phyloP scores from a whole-genome alignment of 2,329 filamentous ascomycete species.

The Aspergillus sp. region DNA sequence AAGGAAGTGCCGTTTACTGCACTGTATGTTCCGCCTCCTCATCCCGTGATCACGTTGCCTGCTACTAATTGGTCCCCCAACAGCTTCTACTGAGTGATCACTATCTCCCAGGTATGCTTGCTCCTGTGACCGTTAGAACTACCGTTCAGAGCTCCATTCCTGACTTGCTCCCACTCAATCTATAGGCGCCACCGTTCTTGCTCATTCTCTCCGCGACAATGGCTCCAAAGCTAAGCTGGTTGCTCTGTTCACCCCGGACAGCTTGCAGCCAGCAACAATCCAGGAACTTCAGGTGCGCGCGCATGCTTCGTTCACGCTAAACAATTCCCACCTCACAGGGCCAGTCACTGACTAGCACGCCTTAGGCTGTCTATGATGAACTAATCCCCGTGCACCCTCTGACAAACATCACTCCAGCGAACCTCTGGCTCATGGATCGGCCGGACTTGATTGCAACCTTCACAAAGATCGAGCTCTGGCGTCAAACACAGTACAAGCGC shows the following conservation, averaged over 20 bases:
- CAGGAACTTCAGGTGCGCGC: slow-evolving; percentile 69
- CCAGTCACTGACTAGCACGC: slow-evolving; percentile 25
- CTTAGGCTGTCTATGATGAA: slow-evolving; percentile 79
- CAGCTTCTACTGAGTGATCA: slow-evolving; percentile 90
- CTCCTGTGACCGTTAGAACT: not conserved
- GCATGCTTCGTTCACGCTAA: slow-evolving; percentile 11
- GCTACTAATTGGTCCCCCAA: slow-evolving; percentile 4
- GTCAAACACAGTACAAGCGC: slow-evolving; percentile 81
- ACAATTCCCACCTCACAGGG: not conserved
- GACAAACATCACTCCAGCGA: slow-evolving; percentile 73
- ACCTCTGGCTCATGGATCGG: slow-evolving; percentile 89
- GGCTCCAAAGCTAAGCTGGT: slow-evolving; percentile 84
- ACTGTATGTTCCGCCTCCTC: slow-evolving; percentile 52
- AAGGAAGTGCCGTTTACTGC: slow-evolving; percentile 63
- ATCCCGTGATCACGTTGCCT: slow-evolving; percentile 4
- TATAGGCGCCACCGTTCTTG: slow-evolving; percentile 84
- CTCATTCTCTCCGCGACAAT: slow-evolving; percentile 89
- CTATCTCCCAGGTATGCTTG: slow-evolving; percentile 79
- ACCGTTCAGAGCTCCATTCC: not conserved
- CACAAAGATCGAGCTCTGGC: slow-evolving; percentile 96
- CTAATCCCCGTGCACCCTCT: slow-evolving; percentile 82
- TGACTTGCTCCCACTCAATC: slow-evolving; percentile 19
- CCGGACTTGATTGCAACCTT: slow-evolving; percentile 88
- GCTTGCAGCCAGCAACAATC: slow-evolving; percentile 72
- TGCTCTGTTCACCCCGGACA: slow-evolving; percentile 78